These are phyloP conservation scores for Tuber borchii DNA, from an alignment of 495 filamentous ascomycete species.

Conservation along the genomic window DNA sequence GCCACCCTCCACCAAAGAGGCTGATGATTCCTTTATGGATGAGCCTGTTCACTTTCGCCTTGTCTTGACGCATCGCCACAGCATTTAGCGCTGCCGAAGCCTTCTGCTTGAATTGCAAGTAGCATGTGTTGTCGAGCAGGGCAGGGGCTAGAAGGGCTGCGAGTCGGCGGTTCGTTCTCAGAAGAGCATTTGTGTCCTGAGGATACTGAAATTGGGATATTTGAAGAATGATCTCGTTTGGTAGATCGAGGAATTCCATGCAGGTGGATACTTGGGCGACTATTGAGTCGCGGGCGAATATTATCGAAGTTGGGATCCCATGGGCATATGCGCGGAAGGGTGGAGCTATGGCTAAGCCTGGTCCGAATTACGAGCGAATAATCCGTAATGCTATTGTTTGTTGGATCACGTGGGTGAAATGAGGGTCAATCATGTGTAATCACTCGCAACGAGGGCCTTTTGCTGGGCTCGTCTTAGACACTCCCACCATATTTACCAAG, in stretches of 20 bases:
- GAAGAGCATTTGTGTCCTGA: constrained; percentile 13
- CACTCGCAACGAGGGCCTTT: not conserved
- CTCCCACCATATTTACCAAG: not conserved
- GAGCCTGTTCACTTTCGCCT: not conserved
- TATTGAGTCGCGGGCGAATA: not conserved
- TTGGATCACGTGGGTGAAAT: not conserved
- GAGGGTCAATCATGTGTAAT: not conserved
- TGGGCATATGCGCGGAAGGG: not conserved
- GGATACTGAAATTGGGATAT: constrained; percentile 26
- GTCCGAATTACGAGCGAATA: not conserved
- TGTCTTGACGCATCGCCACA: not conserved
- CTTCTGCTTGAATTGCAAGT: not conserved
- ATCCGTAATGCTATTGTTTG: not conserved
- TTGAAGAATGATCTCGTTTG: constrained; percentile 24
- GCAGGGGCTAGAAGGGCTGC: constrained; percentile 21
- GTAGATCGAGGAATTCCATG: constrained; percentile 26
- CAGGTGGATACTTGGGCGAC: not conserved
- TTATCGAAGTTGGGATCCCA: not conserved
- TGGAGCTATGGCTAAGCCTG: not conserved
- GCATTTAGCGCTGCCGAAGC: not conserved
- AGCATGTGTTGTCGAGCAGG: constrained; percentile 6
- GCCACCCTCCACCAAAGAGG: not conserved
- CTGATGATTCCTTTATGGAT: not conserved
- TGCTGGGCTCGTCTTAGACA: not conserved
- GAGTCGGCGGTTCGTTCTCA: constrained; percentile 23